A percentile compares a stretch with the other conserved stretches of the same genome.
These are phyloP conservation scores for Globisporangium spiculum DNA, from an alignment of 352 stramenopile genomes.

Conservation along the genomic window DNA sequence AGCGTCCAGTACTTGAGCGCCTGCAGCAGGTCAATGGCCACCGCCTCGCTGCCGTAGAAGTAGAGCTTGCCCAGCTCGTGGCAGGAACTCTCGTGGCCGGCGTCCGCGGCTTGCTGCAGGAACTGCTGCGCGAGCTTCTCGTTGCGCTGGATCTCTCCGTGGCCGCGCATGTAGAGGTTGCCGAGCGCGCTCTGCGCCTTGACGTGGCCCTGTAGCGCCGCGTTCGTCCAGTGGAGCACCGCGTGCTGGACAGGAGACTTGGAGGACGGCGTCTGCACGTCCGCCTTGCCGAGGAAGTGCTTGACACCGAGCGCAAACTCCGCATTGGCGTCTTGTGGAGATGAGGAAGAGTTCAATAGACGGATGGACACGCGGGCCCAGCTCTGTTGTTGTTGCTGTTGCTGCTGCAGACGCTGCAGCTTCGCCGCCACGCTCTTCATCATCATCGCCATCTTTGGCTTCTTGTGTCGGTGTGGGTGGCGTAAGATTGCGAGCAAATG, in stretches of 20 bases:
- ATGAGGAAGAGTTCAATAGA: neutral
- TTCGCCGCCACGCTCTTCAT: conserved; percentile 3
- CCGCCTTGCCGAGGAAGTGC: conserved; percentile 46
- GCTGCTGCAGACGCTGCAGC: conserved; percentile 5
- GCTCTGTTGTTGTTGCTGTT: neutral
- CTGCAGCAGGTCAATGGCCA: conserved; percentile 26
- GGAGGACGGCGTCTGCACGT: conserved; percentile 19
- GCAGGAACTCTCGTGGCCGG: conserved; percentile 63
- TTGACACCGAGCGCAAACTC: conserved; percentile 66
- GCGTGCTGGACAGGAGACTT: conserved; percentile 47
- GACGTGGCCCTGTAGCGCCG: conserved; percentile 61
- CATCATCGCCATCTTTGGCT: conserved; percentile 1
- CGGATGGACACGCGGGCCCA: neutral
- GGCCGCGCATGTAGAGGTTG: conserved; percentile 64
- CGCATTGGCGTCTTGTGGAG: conserved; percentile 22
- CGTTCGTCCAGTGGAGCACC: conserved; percentile 77
- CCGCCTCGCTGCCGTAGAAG: conserved; percentile 43
- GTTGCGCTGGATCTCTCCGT: conserved; percentile 46
- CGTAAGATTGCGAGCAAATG: neutral
- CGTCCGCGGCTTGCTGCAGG: conserved; percentile 60
- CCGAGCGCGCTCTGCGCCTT: conserved; percentile 72
- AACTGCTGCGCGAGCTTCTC: conserved; percentile 47
- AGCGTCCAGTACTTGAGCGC: conserved; percentile 66
- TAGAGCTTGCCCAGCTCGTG: conserved; percentile 77
- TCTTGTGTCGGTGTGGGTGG: conserved; percentile 1